Evolutionary conservation across 148 eudicot genomes (phyloP), one percentile per base, ranked within the genome.

Genomic region (Tetragonia tetragonoides): DNA sequence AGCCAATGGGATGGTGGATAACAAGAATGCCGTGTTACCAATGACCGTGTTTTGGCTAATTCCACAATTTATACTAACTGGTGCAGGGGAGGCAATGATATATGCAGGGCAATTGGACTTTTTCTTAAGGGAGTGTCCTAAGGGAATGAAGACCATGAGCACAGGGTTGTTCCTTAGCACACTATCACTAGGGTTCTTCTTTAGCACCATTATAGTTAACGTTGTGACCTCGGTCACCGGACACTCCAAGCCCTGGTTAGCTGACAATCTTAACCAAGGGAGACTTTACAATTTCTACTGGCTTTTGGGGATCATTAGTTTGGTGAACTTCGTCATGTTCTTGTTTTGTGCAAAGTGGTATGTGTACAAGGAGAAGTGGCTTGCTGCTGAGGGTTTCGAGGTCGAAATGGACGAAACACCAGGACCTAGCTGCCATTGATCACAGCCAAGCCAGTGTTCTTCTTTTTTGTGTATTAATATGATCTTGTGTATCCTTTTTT

Each of bases 91-190:
- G 65, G 93, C 91, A 3, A 86, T 90, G 83, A 88, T 87, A 72
- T 90, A 90, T 80, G 83, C 91, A 0, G 93, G 93, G 6, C 93
- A 90, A 70, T 77, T 88, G 0, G 91, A 88, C 53, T 90, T 88
- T 78, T 90, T 90, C 84, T 85, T 90, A 56, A 88, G 89, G 20
- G 86, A 84, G 61, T 87, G 89, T 21, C 94, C 94, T 3, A 88
- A 87, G 65, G 87, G 91, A 10, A 88, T 88, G 94, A 90, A 90
- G 63, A 86, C 94, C 0, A 88, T 88, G 83, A 90, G 94, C 72
- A 90, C 94, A 6, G 91, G 94, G 51, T 79, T 90, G 10, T 90
- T 90, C 82, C 63, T 90, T 61, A 88, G 90, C 3, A 88, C 91
- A 6, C 84, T 88, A 37, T 78, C 93, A 1, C 80, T 90, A 47